Evolutionary conservation across 163 green algal genomes (phyloP).

Genomic region (Scenedesmus sp.): DNA sequence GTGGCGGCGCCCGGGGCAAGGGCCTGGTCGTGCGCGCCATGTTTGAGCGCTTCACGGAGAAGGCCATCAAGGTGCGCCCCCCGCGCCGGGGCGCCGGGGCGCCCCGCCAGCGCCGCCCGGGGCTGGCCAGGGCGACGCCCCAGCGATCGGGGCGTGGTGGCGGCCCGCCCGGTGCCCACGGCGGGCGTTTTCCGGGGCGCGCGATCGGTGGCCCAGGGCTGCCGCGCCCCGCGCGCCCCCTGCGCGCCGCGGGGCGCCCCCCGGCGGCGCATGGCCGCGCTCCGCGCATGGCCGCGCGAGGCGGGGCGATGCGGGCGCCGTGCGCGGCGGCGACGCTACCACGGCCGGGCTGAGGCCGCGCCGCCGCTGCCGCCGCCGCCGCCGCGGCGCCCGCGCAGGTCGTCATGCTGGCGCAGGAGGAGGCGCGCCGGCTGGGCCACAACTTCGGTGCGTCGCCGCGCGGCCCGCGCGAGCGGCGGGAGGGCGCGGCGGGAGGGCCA

Average conservation of each 20-base stretch:
- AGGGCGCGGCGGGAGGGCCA: too few relatives aligned
- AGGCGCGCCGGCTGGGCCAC: constrained; percentile 85
- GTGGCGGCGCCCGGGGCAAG: neutral
- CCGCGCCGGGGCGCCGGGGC: too few relatives aligned
- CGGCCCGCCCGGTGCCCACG: neutral
- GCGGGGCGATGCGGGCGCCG: too few relatives aligned
- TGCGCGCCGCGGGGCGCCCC: too few relatives aligned
- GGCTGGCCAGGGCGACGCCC: constrained; percentile 7
- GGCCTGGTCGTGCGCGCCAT: constrained; percentile 65
- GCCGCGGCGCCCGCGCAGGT: constrained; percentile 52
- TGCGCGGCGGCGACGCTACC: neutral
- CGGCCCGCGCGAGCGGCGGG: too few relatives aligned
- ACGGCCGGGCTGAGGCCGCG: neutral
- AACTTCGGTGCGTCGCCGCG: too few relatives aligned
- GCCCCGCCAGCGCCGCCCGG: too few relatives aligned
- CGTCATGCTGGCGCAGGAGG: constrained; percentile 99
- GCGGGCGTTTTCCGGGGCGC: too few relatives aligned
- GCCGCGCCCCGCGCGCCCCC: too few relatives aligned
- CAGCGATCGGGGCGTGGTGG: constrained; percentile 45
- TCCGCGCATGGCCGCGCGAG: too few relatives aligned
- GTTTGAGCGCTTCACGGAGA: constrained; percentile 99
- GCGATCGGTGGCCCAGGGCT: too few relatives aligned
- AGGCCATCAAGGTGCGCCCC: constrained; percentile 92
- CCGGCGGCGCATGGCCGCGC: too few relatives aligned
- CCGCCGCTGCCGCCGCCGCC: neutral